Base-by-base conservation (phyloP, 192 early-diverging fungal species). In the Coemansia reversa region DNA sequence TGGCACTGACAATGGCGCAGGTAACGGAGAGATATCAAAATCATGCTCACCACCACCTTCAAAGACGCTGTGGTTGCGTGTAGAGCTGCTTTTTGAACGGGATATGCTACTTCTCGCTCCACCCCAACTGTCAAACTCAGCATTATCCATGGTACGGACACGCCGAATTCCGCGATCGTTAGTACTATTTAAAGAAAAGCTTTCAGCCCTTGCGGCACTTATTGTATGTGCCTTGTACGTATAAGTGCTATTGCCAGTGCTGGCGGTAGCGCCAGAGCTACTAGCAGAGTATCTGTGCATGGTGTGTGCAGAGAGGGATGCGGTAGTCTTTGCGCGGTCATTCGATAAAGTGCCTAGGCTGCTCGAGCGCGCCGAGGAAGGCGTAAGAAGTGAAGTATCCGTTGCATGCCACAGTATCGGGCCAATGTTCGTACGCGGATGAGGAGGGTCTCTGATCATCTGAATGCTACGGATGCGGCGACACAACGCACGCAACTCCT, bases 401-500 rank as follows among this genome's bases (percentile, higher is more conserved):
- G 69, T 58, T 0, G 60, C 32, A 7, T 70, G 72, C 77, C 77
- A 80, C 27, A 80, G 66, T 55, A 80, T 63, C 5, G 77, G 72
- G 0, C 77, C 77, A 33, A 80, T 80, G n/a, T 67, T 75, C 5
- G 77, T 80, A 8, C 77, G 58, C 22, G 77, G 42, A 32, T 71
- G 77, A 0, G 77, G 77, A 20, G 77, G 77, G 14, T 80, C 77
- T 24, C 65, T 70, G 25, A 74, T 54, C 66, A 80, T 56, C 72
- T 80, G 77, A 27, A 59, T 56, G 30, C 60, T 67, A 20, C 69
- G 69, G 28, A 80, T 75, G 25, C 77, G 68, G 5, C 72, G 63
- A 16, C 72, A 62, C 4, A 73, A 25, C 19, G 68, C 61, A 45
- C 50, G 69, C 16, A 80, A 51, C 59, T 80, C 77, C 30, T 75